A percentile compares a stretch with the other conserved stretches of the same genome.
Conservation (phyloP, 768 basidiomycete genomes). For the Rhodotorula babjevae region DNA sequence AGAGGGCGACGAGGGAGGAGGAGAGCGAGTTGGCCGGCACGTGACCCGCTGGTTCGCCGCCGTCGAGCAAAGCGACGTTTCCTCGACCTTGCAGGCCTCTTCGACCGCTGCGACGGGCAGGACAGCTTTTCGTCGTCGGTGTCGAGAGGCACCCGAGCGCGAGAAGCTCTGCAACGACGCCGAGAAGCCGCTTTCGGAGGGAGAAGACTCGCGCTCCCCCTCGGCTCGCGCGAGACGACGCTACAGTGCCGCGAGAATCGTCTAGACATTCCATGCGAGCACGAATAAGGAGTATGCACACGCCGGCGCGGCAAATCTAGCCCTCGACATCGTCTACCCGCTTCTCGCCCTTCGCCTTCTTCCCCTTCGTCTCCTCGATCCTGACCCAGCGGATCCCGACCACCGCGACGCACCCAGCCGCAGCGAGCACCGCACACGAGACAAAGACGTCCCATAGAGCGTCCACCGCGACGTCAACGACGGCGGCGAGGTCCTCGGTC, state of each 20-base stretch:
- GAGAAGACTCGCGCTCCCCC: no score
- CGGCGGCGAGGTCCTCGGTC: slow-evolving; percentile 7
- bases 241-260: no score
- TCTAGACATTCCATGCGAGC: background rate
- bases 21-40: background rate
- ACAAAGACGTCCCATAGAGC: slow-evolving; percentile 20
- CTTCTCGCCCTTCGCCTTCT: background rate
- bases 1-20: no score
- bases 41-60: no score
- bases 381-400: slow-evolving; percentile 13
- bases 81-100: no score
- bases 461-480: slow-evolving; percentile 10
- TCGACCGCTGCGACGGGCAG: no score
- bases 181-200: no score
- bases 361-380: background rate
- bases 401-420: slow-evolving; percentile 6
- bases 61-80: no score
- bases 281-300: no score
- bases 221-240: no score
- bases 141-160: no score
- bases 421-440: slow-evolving; percentile 13
- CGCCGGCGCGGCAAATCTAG: background rate
- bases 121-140: no score
- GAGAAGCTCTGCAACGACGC: background rate
- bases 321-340: background rate